Percentiles rank a stretch among this genome's conserved stretches.
Conservation (phyloP, 805 yeast species). For the Candida pseudofarinosa region DNA sequence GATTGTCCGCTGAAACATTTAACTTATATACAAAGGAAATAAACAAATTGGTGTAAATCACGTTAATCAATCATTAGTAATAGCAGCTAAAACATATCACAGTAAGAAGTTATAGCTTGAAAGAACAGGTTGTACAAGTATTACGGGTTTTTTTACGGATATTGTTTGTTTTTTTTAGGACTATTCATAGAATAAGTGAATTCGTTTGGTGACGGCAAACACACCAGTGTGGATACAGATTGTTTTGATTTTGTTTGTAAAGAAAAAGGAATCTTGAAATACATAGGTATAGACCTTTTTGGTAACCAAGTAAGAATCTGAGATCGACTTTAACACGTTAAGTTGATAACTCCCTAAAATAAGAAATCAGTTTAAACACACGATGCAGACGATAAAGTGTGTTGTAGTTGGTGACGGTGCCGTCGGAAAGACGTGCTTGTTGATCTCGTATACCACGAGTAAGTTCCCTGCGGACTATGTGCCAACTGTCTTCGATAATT, state of each 20-base stretch:
- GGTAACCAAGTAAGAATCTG: not conserved
- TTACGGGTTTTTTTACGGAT: not conserved
- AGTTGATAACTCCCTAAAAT: not conserved
- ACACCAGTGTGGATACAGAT: not conserved
- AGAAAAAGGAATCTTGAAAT: not conserved
- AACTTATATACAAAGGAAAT: not conserved
- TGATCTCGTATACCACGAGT: constrained; percentile 93
- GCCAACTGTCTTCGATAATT: constrained; percentile 96
- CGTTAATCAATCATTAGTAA: not conserved
- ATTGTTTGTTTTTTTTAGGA: not conserved
- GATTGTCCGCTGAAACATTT: not conserved
- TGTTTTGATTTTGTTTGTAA: not conserved
- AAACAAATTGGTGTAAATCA: not conserved
- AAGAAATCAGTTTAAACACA: not conserved
- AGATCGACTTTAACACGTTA: not conserved
- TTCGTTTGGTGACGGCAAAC: not conserved
- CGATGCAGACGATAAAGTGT: constrained; percentile 73
- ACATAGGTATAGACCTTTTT: not conserved
- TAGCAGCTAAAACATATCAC: not conserved
- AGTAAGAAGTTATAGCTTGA: not conserved
- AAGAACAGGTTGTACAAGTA: not conserved
- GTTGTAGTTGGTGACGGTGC: constrained; percentile 99
- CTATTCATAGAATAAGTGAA: not conserved
- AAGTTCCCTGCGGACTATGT: constrained; percentile 98
- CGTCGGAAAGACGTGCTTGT: constrained; percentile 93